phyloP scores from a whole-genome alignment of 2,329 filamentous ascomycete species.

The Dothistroma septosporum region DNA sequence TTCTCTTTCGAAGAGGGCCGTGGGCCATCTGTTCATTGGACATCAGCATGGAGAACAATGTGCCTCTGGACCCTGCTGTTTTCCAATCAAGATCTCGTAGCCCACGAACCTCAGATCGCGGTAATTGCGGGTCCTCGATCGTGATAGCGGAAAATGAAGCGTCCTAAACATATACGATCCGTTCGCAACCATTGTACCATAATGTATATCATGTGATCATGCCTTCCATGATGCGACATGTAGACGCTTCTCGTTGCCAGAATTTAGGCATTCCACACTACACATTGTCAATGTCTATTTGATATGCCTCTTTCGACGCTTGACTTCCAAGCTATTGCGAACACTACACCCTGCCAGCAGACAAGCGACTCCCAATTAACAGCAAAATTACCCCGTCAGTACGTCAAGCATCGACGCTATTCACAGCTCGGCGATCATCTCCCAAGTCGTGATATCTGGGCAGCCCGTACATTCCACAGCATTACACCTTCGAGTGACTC shows the following conservation, averaged over 20 bases:
- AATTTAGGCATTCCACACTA: not conserved
- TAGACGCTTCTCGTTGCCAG: not conserved
- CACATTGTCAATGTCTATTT: not conserved
- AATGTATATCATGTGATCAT: not conserved
- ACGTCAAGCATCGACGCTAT: not conserved
- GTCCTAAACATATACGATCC: not conserved
- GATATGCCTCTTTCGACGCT: not conserved
- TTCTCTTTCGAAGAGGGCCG: too few species aligned
- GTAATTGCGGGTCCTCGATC: too few species aligned
- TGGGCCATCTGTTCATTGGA: too few species aligned
- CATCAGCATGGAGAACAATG: too few species aligned
- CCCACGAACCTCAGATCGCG: too few species aligned
- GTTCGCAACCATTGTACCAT: not conserved
- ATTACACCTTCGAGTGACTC: not conserved
- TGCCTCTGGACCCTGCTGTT: too few species aligned
- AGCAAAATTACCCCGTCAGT: not conserved
- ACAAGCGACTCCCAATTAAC: not conserved
- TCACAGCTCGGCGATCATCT: not conserved
- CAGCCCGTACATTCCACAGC: not conserved
- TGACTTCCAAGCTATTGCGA: not conserved
- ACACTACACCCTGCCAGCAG: not conserved
- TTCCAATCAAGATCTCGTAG: too few species aligned
- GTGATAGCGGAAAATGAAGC: too few species aligned
- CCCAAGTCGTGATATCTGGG: not conserved
- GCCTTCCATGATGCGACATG: not conserved